These are phyloP conservation scores for Nymphaea thermarum DNA, from an alignment of 164 flowering plant species.

Conservation along the genomic window DNA sequence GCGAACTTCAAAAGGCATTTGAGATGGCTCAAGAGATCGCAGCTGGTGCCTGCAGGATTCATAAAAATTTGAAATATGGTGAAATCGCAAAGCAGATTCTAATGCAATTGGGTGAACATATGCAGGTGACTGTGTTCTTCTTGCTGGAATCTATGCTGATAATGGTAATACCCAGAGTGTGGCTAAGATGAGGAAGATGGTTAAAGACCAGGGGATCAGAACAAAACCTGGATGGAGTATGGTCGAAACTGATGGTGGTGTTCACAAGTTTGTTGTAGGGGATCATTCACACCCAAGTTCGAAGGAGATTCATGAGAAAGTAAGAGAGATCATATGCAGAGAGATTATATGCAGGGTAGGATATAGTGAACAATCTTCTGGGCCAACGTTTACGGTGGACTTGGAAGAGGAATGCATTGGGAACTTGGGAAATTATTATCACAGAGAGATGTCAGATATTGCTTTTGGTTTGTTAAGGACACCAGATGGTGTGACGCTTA, in stretches of 20 bases:
- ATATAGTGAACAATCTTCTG: slow-evolving; percentile 10
- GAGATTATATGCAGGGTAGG: slow-evolving; percentile 22
- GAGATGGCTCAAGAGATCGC: slow-evolving; percentile 16
- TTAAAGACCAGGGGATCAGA: slow-evolving; percentile 26
- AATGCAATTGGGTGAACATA: slow-evolving; percentile 14
- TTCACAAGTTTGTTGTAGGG: slow-evolving; percentile 31
- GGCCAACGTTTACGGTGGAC: slow-evolving; percentile 7
- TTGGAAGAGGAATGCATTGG: slow-evolving; percentile 7
- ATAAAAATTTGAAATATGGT: slow-evolving; percentile 29
- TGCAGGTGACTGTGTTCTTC: slow-evolving; percentile 49
- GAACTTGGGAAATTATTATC: slow-evolving; percentile 9
- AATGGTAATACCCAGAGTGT: slow-evolving; percentile 22
- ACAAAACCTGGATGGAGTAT: slow-evolving; percentile 48
- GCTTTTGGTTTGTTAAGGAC: slow-evolving; percentile 32
- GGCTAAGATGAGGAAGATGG: slow-evolving; percentile 35
- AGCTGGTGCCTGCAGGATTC: slow-evolving; percentile 33
- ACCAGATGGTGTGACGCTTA: slow-evolving; percentile 16
- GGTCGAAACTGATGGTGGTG: slow-evolving; percentile 28
- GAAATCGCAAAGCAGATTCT: slow-evolving; percentile 32
- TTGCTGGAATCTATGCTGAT: slow-evolving; percentile 32
- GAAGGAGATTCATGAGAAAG: slow-evolving; percentile 17
- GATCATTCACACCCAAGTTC: slow-evolving; percentile 26
- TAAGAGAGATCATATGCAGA: slow-evolving; percentile 17
- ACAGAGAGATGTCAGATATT: slow-evolving; percentile 40
- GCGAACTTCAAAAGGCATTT: slow-evolving; percentile 32